Conservation (phyloP, 257 asterid species). For the Catharanthus roseus region DNA sequence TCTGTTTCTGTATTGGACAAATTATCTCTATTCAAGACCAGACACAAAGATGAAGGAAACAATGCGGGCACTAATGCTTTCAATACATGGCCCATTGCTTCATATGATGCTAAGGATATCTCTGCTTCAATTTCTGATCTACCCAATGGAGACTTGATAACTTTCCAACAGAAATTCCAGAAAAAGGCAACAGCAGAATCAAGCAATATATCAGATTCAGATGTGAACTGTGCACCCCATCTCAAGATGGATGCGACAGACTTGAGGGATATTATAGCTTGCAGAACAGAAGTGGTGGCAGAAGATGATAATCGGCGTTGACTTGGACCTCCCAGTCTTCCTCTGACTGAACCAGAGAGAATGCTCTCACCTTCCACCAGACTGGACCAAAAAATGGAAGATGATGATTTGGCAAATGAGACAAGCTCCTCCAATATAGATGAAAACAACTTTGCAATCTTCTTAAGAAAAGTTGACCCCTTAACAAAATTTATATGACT, state of each 20-base stretch:
- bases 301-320: constrained; percentile 71
- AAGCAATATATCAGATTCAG: constrained; percentile 33
- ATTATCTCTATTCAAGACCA: constrained; percentile 26
- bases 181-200: constrained; percentile 50
- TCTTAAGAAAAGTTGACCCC: constrained; percentile 39
- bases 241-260: constrained; percentile 56
- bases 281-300: constrained; percentile 60
- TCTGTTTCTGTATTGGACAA: constrained; percentile 35
- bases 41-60: constrained; percentile 51
- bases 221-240: constrained; percentile 51
- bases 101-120: constrained; percentile 68
- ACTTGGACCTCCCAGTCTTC: constrained; percentile 94
- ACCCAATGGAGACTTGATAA: constrained; percentile 43
- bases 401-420: constrained; percentile 51
- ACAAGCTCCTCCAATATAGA: constrained; percentile 62
- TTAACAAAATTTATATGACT: constrained; percentile 27
- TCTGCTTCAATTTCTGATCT: constrained; percentile 82
- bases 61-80: constrained; percentile 40
- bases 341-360: constrained; percentile 69
- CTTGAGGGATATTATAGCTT: constrained; percentile 69
- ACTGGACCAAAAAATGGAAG: constrained; percentile 56
- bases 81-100: constrained; percentile 63
- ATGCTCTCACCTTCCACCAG: constrained; percentile 34
- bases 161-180: constrained; percentile 80
- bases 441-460: constrained; percentile 37